Evolutionary conservation across 192 early-diverging fungal genomes (phyloP), one percentile per base, ranked within the genome.

Genomic region (Coemansia reversa): DNA sequence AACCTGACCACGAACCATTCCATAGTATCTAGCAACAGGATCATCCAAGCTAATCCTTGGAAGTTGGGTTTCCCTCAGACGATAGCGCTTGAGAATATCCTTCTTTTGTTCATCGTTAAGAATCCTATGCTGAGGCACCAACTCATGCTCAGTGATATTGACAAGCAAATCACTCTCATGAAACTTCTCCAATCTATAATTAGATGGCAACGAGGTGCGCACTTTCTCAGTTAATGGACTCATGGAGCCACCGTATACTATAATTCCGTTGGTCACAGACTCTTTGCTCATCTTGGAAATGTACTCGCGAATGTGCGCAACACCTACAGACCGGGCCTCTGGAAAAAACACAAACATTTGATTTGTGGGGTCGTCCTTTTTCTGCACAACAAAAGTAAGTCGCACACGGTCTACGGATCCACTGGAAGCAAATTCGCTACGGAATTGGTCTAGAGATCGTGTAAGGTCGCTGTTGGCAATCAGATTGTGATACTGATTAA

Each of bases 91-190:
- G 59, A 99, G 76, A 55, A 99, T 86, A 19, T 90, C 90, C 73
- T 87, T 85, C 84, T 98, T 99, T 73, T 96, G 95, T 67, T 93
- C 93, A 22, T 86, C 80, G 0, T 83, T 74, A 19, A 99, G 72
- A 9, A 99, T 88, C 63, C 88, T 87, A 76, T 99, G 97, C 66
- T 90, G 86, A 2, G 97, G 97, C n/a, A 99, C 97, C 29, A 99
- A 82, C 48, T 87, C 85, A 66, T 99, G 97, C 59, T 94, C 83
- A 30, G 97, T 99, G 60, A 99, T 99, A 75, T 99, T 99, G 58
- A 99, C 94, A 23, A 99, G 74, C 33, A 99, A 75, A 72, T 98
- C 94, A 35, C 87, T 75, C 79, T 99, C 97, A 51, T 90, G 78
- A 67, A 99, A 99, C 8, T 90, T 83, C 53, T 97, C 94, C 29